These are phyloP conservation scores for Mycena venus DNA, from an alignment of 768 basidiomycete species.

Conservation along the genomic window DNA sequence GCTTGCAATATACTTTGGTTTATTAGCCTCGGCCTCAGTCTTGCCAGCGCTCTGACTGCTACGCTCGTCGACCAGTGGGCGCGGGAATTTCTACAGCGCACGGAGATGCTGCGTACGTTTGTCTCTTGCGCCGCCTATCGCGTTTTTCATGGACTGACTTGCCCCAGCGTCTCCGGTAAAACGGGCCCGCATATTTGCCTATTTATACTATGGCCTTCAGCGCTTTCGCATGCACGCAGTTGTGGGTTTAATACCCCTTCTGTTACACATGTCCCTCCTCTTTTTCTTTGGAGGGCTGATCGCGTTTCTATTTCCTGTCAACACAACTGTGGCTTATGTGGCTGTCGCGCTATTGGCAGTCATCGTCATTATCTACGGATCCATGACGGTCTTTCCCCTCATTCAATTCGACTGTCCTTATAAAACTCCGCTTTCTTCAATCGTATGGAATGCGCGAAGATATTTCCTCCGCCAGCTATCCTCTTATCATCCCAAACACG, in stretches of 20 bases:
- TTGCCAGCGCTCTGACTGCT: conserved; percentile 28
- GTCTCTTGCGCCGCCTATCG: too few relatives aligned
- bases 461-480: conserved; percentile 6
- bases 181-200: conserved; percentile 25
- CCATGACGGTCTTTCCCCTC: conserved; percentile 27
- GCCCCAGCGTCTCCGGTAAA: conserved; percentile 31
- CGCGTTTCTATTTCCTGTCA: conserved; percentile 25
- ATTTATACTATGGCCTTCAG: conserved; percentile 21
- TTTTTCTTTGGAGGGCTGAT: conserved; percentile 32
- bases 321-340: conserved; percentile 13
- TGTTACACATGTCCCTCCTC: conserved; percentile 32
- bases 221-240: conserved; percentile 32
- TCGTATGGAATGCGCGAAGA: conserved; percentile 25
- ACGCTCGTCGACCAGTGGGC: conserved; percentile 33
- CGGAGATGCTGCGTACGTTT: conserved; percentile 28
- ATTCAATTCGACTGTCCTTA: conserved; percentile 27
- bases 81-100: conserved; percentile 19
- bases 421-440: conserved; percentile 23
- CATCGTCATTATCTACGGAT: conserved; percentile 12
- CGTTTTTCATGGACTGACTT: too few relatives aligned
- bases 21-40: conserved; percentile 33
- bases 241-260: conserved; percentile 21
- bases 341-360: neutral
- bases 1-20: conserved; percentile 34
- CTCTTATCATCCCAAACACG: too few relatives aligned